Percentiles rank a stretch among this genome's conserved stretches.
Evolutionary conservation across 2,329 filamentous ascomycete species (phyloP).

Genomic region (Biscogniauxia marginata): DNA sequence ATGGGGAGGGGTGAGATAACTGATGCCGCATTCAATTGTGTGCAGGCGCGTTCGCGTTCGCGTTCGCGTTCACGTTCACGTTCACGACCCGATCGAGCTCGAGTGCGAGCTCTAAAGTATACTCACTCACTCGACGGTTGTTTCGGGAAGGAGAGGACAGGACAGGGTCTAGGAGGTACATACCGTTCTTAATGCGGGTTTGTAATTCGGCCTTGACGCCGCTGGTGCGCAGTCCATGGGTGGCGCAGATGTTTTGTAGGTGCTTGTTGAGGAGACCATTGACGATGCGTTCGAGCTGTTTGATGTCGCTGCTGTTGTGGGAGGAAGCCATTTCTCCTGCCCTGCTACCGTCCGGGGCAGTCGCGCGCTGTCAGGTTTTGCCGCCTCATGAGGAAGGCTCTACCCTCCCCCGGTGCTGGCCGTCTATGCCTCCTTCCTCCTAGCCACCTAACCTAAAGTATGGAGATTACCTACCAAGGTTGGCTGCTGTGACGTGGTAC

Average conservation of each 20-base stretch:
- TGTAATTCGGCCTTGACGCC: constrained; percentile 86
- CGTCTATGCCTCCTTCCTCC: background rate
- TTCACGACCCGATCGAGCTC: too few relatives aligned
- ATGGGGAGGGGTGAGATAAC: background rate
- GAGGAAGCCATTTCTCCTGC: constrained; percentile 24
- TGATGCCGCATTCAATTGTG: background rate
- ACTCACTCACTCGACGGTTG: too few relatives aligned
- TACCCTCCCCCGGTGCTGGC: background rate
- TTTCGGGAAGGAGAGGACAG: too few relatives aligned
- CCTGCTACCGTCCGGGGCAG: constrained; percentile 25
- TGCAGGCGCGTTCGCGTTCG: too few relatives aligned
- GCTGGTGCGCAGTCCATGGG: constrained; percentile 71
- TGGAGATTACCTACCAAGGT: background rate
- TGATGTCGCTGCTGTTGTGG: constrained; percentile 38
- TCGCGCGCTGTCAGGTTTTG: constrained; percentile 17
- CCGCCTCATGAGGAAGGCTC: constrained; percentile 30
- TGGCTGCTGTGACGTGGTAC: too few relatives aligned
- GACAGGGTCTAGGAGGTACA: constrained; percentile 36
- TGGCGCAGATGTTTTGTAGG: constrained; percentile 72
- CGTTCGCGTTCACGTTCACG: too few relatives aligned
- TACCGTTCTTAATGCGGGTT: constrained; percentile 73
- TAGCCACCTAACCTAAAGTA: background rate
- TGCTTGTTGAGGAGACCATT: constrained; percentile 56
- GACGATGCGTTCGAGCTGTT: constrained; percentile 44
- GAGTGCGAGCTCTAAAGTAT: too few relatives aligned